phyloP scores from a whole-genome alignment of 202 grass and related monocot species.

The Hordeum pubiflorum region DNA sequence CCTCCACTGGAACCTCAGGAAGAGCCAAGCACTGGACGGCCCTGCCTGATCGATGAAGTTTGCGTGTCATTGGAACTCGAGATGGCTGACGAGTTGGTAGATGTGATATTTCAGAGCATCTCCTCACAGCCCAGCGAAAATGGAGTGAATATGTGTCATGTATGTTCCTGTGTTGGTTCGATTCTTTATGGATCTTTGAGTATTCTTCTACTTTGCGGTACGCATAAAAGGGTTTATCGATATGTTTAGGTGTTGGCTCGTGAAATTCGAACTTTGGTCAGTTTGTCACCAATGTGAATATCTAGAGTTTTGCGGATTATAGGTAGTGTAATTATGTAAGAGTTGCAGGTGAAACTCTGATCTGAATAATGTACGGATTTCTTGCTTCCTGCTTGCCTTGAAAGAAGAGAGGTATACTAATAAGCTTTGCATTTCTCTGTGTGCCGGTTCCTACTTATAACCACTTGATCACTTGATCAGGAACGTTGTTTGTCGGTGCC shows the following conservation, averaged over 20 bases:
- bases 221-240: neutral
- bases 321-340: neutral
- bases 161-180: neutral
- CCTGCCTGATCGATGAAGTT: slow-evolving; percentile 18
- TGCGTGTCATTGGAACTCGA: neutral
- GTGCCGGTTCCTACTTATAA: too few relatives aligned
- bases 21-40: slow-evolving; percentile 58
- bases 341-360: neutral
- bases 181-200: neutral
- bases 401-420: too few relatives aligned
- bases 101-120: slow-evolving; percentile 16
- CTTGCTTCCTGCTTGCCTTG: neutral
- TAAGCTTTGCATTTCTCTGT: too few relatives aligned
- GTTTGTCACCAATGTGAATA: neutral
- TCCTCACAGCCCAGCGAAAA: neutral
- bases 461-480: too few relatives aligned
- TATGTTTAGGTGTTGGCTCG: neutral
- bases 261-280: neutral
- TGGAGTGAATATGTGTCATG: neutral
- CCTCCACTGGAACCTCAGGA: slow-evolving; percentile 77
- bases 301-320: neutral
- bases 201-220: neutral
- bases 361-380: neutral
- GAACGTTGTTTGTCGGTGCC: too few relatives aligned
- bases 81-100: neutral